phyloP scores from a whole-genome alignment of 2,329 filamentous ascomycete species.

The Pyrenochaeta sp. region DNA sequence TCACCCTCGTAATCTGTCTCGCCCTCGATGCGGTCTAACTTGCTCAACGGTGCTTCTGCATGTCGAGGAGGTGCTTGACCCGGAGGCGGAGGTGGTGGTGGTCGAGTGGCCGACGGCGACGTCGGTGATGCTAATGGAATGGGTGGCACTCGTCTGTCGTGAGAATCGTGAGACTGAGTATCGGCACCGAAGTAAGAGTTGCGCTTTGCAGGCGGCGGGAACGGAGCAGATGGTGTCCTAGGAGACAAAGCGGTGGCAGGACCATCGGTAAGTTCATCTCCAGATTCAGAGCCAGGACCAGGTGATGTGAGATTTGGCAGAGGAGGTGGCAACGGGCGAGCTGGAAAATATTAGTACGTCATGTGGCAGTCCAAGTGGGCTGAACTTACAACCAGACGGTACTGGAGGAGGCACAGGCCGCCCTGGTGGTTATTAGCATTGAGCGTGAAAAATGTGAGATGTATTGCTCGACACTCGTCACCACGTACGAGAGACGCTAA shows the following conservation, averaged over 20 bases:
- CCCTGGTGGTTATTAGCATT: constrained; percentile 44
- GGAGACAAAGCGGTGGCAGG: constrained; percentile 44
- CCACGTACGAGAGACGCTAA: constrained; percentile 50
- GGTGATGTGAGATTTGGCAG: constrained; percentile 67
- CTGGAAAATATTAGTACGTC: constrained; percentile 51
- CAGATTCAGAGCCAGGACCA: constrained; percentile 82
- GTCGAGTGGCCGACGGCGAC: constrained; percentile 43
- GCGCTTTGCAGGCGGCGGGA: constrained; percentile 42
- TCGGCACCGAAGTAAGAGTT: constrained; percentile 52
- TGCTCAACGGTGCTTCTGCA: constrained; percentile 36
- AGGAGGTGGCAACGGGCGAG: constrained; percentile 67
- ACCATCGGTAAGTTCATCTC: constrained; percentile 73
- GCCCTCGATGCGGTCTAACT: constrained; percentile 74
- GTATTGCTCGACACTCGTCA: constrained; percentile 5
- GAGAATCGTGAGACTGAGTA: constrained; percentile 34
- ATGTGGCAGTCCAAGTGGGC: neutral
- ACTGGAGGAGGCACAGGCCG: constrained; percentile 49
- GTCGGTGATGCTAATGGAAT: constrained; percentile 60
- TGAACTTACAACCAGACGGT: constrained; percentile 44
- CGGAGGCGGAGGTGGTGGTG: constrained; percentile 59
- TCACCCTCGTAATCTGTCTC: constrained; percentile 96
- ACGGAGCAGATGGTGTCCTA: constrained; percentile 36
- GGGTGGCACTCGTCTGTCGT: constrained; percentile 53
- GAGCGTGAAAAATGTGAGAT: neutral
- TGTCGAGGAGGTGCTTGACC: constrained; percentile 48